A percentile compares a stretch with the other conserved stretches of the same genome.
These are phyloP conservation scores for Pichia ethanolica DNA, from an alignment of 805 yeast genomes.

Conservation along the genomic window DNA sequence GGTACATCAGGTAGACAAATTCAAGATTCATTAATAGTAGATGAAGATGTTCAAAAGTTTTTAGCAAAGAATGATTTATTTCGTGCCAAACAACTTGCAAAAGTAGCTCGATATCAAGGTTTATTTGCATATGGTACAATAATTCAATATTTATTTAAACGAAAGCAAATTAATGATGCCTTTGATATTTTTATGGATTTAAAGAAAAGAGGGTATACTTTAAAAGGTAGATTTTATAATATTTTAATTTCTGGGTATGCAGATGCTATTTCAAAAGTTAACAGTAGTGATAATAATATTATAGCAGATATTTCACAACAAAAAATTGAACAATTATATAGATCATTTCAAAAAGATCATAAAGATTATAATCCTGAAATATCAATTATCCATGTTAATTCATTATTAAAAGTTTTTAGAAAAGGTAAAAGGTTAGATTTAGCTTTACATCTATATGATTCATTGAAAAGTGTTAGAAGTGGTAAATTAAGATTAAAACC, in stretches of 20 bases:
- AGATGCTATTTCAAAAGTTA: slow-evolving; percentile 7
- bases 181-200: slow-evolving; percentile 45
- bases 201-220: slow-evolving; percentile 53
- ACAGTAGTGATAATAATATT: neutral
- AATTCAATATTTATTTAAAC: slow-evolving; percentile 39
- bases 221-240: slow-evolving; percentile 42
- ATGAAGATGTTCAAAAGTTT: slow-evolving; percentile 45
- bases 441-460: slow-evolving; percentile 34
- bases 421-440: slow-evolving; percentile 32
- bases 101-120: slow-evolving; percentile 33
- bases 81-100: slow-evolving; percentile 37
- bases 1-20: slow-evolving; percentile 55
- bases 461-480: slow-evolving; percentile 12
- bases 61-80: slow-evolving; percentile 40
- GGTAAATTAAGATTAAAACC: slow-evolving; percentile 22
- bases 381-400: slow-evolving; percentile 37
- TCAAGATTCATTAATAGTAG: slow-evolving; percentile 49
- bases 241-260: slow-evolving; percentile 41
- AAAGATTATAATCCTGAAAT: slow-evolving; percentile 22
- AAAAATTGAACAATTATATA: slow-evolving; percentile 29
- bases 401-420: slow-evolving; percentile 38
- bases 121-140: slow-evolving; percentile 59
- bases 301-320: slow-evolving; percentile 23
- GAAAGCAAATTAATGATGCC: slow-evolving; percentile 40
- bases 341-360: slow-evolving; percentile 27